Conservation (phyloP, 129 eudicot genomes). For the Kitagawia praeruptora region DNA sequence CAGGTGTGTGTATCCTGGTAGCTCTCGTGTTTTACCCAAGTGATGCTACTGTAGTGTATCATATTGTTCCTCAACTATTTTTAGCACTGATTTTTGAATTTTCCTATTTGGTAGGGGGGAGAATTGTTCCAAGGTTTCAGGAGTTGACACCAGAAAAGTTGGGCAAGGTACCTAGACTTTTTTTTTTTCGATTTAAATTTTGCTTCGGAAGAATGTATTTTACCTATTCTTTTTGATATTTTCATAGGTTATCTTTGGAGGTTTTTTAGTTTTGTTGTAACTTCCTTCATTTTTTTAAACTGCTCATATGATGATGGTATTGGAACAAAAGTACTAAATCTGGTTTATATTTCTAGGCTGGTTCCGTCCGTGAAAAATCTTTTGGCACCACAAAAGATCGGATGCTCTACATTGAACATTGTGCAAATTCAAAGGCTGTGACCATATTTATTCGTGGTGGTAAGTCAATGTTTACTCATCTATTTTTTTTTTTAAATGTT, state of each 20-base stretch:
- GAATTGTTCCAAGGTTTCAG: constrained; percentile 98
- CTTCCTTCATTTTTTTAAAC: background rate
- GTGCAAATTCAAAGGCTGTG: constrained; percentile 98
- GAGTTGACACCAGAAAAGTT: constrained; percentile 94
- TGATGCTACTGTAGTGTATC: background rate
- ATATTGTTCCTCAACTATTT: background rate
- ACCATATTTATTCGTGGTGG: constrained; percentile 97
- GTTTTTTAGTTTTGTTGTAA: background rate
- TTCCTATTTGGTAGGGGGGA: constrained; percentile 54
- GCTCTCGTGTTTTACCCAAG: background rate
- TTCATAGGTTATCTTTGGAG: background rate
- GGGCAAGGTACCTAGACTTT: constrained; percentile 46
- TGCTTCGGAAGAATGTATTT: background rate
- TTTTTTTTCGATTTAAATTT: background rate
- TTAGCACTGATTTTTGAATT: background rate
- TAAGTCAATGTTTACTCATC: constrained; percentile 4
- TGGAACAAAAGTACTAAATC: background rate
- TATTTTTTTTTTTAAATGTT: background rate
- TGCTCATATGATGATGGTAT: background rate
- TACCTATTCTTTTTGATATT: background rate
- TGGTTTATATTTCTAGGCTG: constrained; percentile 47
- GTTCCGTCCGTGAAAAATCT: constrained; percentile 85
- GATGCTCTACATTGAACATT: constrained; percentile 95
- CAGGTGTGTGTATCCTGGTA: constrained; percentile 44
- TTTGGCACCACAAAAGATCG: constrained; percentile 98